phyloP scores from a whole-genome alignment of 2,329 filamentous ascomycete genomes.

The Cordyceps militaris region DNA sequence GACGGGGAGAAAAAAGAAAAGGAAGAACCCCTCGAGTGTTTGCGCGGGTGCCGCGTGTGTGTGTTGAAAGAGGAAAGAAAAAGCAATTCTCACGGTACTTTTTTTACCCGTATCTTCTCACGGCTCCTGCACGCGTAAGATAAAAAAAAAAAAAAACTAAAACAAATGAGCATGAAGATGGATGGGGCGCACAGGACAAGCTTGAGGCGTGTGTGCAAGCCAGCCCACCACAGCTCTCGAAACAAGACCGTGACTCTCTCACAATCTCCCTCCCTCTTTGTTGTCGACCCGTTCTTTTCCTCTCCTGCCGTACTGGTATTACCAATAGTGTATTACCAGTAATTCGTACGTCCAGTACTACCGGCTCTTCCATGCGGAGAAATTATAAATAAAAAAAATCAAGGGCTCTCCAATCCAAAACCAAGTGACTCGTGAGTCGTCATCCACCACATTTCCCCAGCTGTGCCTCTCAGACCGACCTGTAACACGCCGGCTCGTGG shows the following conservation, averaged over 20 bases:
- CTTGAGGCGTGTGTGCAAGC: not conserved
- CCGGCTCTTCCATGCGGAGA: no score
- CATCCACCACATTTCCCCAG: no score
- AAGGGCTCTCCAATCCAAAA: no score
- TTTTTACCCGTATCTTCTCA: not conserved
- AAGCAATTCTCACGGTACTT: conserved; percentile 1
- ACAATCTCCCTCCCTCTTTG: no score
- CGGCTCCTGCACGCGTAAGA: not conserved
- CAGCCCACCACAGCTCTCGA: not conserved
- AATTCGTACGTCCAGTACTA: no score
- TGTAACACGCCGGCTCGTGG: not conserved
- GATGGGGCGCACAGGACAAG: conserved; percentile 1
- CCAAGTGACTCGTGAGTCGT: no score
- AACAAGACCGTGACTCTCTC: not conserved
- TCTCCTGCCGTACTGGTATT: no score
- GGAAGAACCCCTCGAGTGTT: not conserved
- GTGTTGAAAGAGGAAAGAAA: conserved; percentile 4
- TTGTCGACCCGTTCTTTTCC: no score
- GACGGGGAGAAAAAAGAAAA: not conserved
- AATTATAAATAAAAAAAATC: no score
- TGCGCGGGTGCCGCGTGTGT: not conserved
- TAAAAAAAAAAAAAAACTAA: not conserved
- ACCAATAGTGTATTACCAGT: no score
- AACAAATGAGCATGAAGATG: conserved; percentile 2
- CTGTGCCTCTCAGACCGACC: not conserved